Evolutionary conservation across 345 rosid species (phyloP), one percentile per base, ranked within the genome.

Genomic region (Dipteronia dyeriana): DNA sequence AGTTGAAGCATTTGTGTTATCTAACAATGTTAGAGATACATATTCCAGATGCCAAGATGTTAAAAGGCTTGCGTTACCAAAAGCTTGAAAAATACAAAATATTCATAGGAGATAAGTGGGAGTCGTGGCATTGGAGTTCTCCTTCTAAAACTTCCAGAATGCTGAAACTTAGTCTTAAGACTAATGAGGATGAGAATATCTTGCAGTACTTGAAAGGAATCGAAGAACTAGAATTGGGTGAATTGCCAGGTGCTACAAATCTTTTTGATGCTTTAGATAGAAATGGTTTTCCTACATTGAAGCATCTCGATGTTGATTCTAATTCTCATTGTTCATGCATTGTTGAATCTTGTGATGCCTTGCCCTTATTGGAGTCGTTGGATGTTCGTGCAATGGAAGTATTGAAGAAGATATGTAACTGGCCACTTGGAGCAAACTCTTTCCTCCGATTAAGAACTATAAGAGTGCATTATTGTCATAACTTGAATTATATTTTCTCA

Each of bases 1-100:
- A 82, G 69, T 29, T 82, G 63, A 75, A 79, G 17, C 13, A 17
- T 6, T 62, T 82, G 80, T 5, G 73, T 1, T 5, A 41, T 16
- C 23, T 80, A 25, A 75, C 70, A 1, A 3, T 13, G 22, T 59
- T 85, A 7, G 65, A 7, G 6, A 60, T 76, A 31, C 12, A 12
- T 25, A 66, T 81, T 13, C 78, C 22, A 12, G 10, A 68, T 63
- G 10, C 20, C 0, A 54, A 54, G 9, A 14, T 16, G n/a, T 54
- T 2, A 4, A 54, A n/a, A 5, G 22, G n/a, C 22, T 54, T 54
- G 60, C 19, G 17, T n/a, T 14, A 9, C n/a, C 10, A n/a, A 5
- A 16, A 54, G 60, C 60, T 54, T 54, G 7, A 14, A 54, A 54
- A 7, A 17, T 54, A 16, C 60, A 54, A n/a, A 54, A 54, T 54